A percentile compares a stretch with the other conserved stretches of the same genome.
Evolutionary conservation across 2,329 filamentous ascomycete species (phyloP).

Genomic region (Drechslerella dactyloides): DNA sequence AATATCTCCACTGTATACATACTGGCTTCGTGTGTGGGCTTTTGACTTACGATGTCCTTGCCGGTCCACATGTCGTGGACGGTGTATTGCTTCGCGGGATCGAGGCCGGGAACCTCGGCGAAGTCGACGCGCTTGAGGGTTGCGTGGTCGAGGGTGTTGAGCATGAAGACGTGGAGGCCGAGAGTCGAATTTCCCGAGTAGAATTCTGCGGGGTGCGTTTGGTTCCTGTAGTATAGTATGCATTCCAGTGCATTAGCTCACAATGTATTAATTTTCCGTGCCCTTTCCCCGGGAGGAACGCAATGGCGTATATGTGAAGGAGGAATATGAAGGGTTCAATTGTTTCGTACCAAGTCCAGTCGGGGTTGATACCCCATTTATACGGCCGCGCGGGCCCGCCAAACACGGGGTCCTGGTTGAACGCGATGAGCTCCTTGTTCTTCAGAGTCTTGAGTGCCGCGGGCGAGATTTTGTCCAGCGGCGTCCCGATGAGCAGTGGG

Average conservation of each 20-base stretch:
- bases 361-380: constrained; percentile 62
- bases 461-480: constrained; percentile 57
- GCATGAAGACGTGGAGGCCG: constrained; percentile 61
- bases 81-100: constrained; percentile 56
- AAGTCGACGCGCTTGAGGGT: constrained; percentile 59
- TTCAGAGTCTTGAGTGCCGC: constrained; percentile 59
- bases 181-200: constrained; percentile 61
- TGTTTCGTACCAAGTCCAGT: constrained; percentile 60
- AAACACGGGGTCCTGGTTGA: constrained; percentile 61
- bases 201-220: constrained; percentile 62
- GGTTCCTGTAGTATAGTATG: constrained; percentile 56
- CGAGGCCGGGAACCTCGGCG: constrained; percentile 60
- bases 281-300: too few relatives aligned
- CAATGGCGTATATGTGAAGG: too few relatives aligned
- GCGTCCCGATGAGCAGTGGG: constrained; percentile 60
- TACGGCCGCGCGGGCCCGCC: constrained; percentile 59
- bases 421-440: constrained; percentile 59
- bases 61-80: constrained; percentile 62
- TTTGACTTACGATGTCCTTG: constrained; percentile 35
- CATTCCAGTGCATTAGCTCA: background rate
- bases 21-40: too few relatives aligned
- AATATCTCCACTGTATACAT: too few relatives aligned
- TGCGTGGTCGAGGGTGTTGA: constrained; percentile 60
- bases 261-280: too few relatives aligned
- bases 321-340: background rate